Evolutionary conservation across 257 asterid species (phyloP).

Genomic region (Avicennia marina): DNA sequence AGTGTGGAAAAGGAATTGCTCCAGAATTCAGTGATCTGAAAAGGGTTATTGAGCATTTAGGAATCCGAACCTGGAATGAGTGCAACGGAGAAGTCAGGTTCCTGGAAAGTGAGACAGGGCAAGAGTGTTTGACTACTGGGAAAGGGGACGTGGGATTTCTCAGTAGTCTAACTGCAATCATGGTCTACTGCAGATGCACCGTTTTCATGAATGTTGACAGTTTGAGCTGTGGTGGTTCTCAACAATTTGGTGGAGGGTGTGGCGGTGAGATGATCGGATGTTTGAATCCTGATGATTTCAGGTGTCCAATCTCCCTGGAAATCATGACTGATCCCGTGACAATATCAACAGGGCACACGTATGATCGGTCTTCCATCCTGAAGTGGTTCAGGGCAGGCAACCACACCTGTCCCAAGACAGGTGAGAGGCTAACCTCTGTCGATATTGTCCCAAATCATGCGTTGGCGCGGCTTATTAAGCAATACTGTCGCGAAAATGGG

Average conservation of each 20-base stretch:
- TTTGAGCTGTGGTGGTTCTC: background rate
- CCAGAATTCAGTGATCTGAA: conserved; percentile 46
- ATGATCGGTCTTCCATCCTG: conserved; percentile 62
- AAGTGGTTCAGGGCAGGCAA: conserved; percentile 78
- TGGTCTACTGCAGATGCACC: conserved; percentile 62
- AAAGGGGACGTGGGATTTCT: conserved; percentile 38
- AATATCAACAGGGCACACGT: conserved; percentile 74
- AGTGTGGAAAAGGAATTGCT: conserved; percentile 31
- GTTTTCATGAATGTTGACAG: conserved; percentile 31
- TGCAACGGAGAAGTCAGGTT: conserved; percentile 48
- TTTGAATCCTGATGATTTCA: conserved; percentile 64
- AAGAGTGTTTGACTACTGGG: conserved; percentile 30
- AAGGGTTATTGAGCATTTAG: conserved; percentile 47
- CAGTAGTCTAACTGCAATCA: conserved; percentile 43
- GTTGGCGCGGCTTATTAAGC: conserved; percentile 45
- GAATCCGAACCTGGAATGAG: conserved; percentile 56
- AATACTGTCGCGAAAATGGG: conserved; percentile 32
- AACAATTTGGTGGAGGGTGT: background rate
- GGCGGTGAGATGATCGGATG: conserved; percentile 14
- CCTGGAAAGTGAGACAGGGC: conserved; percentile 45
- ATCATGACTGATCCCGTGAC: conserved; percentile 83
- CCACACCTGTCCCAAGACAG: conserved; percentile 75
- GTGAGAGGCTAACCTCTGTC: conserved; percentile 39
- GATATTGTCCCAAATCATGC: conserved; percentile 62
- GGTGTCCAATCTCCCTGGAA: conserved; percentile 81